Evolutionary conservation across 2,329 filamentous ascomycete genomes (phyloP), one percentile per base, ranked within the genome.

Genomic region (Dothistroma pini): DNA sequence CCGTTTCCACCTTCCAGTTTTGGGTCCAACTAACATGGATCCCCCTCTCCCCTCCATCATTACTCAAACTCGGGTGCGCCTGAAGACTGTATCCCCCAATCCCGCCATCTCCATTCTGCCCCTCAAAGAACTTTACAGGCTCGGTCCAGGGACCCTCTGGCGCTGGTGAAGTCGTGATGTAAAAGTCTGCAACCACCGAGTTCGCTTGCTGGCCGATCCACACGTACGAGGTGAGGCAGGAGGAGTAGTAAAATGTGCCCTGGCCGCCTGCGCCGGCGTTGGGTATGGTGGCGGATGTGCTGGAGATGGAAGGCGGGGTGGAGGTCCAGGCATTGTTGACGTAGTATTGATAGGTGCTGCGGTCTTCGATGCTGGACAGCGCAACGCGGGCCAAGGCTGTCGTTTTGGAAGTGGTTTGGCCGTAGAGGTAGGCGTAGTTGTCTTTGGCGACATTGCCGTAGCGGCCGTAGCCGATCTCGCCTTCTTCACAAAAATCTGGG

Each of bases 131-230:
- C 35, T 52, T 11, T 12, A 56, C 54, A 10, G 71, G 69, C 19
- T 68, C 55, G 11, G 61, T 63, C 72, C 72, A 75, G 1, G 71
- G 72, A 1, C 72, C 72, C 53, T 73, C 68, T 0, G 71, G 69
- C 4, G 65, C 56, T 1, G 70, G 69, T 14, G 72, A 66, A 9
- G 72, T 72, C 22, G 65, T 67, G 57, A 70, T 69, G 41, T 63
- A 70, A 62, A 70, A 72, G 16, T 66, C 63, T 0, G 71, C 67
- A 2, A 57, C 55, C n/a, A 51, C 53, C n/a, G 54, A 54, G 31
- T 64, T 52, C 4, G 56, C 57, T 12, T 35, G 47, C 21, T 70
- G 66, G 1, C 72, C 72, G 41, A 75, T 70, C 72, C 70, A 74
- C 41, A 74, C 64, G 63, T 68, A 73, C 0, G 68, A 65, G 4